Conservation (phyloP, 768 basidiomycete species). For the Suillus brevipes region DNA sequence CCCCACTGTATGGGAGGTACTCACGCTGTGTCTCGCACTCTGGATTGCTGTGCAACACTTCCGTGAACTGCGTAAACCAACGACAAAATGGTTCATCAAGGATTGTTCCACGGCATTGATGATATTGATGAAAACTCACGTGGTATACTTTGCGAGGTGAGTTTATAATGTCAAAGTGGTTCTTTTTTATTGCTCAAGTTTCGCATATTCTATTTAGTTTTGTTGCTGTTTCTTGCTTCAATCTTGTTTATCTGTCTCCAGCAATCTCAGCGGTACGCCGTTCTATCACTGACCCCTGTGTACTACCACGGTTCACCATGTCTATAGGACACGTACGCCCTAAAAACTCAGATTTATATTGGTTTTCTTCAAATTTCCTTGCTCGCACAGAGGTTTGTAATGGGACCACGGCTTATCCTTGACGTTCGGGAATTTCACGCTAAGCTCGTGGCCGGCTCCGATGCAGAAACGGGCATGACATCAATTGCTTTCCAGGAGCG, state of each 20-base stretch:
- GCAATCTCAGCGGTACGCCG: neutral
- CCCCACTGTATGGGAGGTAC: neutral
- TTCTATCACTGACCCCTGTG: neutral
- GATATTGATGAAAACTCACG: neutral
- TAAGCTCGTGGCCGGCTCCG: neutral
- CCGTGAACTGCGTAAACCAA: neutral
- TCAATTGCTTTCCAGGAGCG: neutral
- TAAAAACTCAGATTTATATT: neutral
- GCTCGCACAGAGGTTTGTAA: neutral
- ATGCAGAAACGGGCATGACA: neutral
- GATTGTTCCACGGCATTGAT: neutral
- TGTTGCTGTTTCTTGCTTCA: neutral
- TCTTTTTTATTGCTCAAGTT: neutral
- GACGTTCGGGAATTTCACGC: neutral
- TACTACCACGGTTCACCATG: neutral
- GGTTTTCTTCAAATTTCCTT: neutral
- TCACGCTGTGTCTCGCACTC: neutral
- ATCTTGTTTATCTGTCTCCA: neutral
- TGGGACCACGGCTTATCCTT: neutral
- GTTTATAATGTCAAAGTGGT: neutral
- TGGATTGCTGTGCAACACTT: neutral
- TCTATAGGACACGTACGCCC: neutral
- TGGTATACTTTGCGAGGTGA: neutral
- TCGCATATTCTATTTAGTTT: neutral
- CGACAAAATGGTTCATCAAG: neutral